phyloP scores from a whole-genome alignment of 139 green algal genomes.

The Chlorella ohadii region DNA sequence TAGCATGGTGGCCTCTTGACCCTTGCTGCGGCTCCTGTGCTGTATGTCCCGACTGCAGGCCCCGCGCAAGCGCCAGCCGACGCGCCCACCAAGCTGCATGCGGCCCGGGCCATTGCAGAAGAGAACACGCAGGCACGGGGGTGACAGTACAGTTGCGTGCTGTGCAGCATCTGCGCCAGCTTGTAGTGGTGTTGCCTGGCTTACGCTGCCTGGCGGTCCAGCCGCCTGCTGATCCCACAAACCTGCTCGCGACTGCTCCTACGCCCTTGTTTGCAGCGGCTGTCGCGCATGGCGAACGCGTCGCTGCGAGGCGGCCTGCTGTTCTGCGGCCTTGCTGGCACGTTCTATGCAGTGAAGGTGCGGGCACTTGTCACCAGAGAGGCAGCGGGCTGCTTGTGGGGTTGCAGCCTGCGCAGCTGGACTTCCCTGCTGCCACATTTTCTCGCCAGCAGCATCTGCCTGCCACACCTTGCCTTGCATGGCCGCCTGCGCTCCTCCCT shows the following conservation, averaged over 20 bases:
- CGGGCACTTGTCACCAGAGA: neutral
- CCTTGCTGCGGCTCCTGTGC: neutral
- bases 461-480: no score
- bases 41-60: neutral
- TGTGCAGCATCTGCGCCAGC: no score
- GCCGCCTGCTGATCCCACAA: no score
- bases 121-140: slow-evolving; percentile 19
- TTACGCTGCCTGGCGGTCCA: no score
- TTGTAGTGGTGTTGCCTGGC: no score
- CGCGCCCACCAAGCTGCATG: slow-evolving; percentile 36
- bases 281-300: slow-evolving; percentile 31
- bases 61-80: neutral
- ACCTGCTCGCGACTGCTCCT: no score
- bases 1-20: no score
- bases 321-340: slow-evolving; percentile 46
- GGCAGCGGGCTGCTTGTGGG: no score
- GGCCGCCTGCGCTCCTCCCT: no score
- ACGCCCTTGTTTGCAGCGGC: neutral
- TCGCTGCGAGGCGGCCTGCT: slow-evolving; percentile 29
- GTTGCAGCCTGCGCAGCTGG: neutral
- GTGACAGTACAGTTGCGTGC: no score
- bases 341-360: slow-evolving; percentile 50
- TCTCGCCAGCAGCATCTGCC: no score
- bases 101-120: slow-evolving; percentile 35
- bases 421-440: neutral